Evolutionary conservation across 176 grass and related monocot genomes (phyloP).

Genomic region (Melocanna baccifera): DNA sequence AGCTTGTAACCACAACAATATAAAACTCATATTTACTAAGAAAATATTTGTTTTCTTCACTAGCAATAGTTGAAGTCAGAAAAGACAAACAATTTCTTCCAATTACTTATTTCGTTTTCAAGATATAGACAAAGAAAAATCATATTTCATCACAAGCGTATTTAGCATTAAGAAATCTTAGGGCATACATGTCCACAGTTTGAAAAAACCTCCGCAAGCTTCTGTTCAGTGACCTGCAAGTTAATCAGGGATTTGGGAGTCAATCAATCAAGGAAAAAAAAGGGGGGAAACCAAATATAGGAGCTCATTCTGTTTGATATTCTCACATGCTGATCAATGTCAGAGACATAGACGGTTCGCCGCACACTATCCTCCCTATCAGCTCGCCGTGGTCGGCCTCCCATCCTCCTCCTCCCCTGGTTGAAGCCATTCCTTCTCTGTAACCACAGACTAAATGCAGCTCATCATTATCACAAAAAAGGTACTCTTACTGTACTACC

Average conservation of each 20-base stretch:
- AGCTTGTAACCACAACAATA: too few species aligned
- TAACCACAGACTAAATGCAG: constrained; percentile 20
- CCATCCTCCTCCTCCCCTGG: constrained; percentile 59
- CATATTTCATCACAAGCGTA: not conserved
- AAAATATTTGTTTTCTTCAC: not conserved
- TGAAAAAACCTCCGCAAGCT: constrained; percentile 90
- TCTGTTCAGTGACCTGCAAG: constrained; percentile 93
- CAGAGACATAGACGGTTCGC: constrained; percentile 89
- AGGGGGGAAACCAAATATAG: not conserved
- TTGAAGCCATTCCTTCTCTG: constrained; percentile 69
- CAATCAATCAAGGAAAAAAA: constrained; percentile 1
- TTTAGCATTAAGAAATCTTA: not conserved
- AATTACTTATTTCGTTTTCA: not conserved
- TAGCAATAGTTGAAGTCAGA: not conserved
- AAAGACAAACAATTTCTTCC: not conserved
- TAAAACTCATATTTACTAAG: not conserved
- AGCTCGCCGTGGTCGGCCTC: constrained; percentile 51
- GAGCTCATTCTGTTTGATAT: constrained; percentile 30
- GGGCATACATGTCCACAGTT: constrained; percentile 79
- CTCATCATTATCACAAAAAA: constrained; percentile 14
- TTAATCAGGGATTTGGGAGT: not conserved
- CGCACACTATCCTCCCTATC: constrained; percentile 81
- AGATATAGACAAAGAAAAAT: not conserved
- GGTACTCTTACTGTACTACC: not conserved
- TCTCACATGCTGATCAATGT: constrained; percentile 89